A percentile compares a stretch with the other conserved stretches of the same genome.
These are phyloP conservation scores for Tilletiopsis washingtonensis DNA, from an alignment of 1,284 basidiomycete genomes.

Conservation along the genomic window DNA sequence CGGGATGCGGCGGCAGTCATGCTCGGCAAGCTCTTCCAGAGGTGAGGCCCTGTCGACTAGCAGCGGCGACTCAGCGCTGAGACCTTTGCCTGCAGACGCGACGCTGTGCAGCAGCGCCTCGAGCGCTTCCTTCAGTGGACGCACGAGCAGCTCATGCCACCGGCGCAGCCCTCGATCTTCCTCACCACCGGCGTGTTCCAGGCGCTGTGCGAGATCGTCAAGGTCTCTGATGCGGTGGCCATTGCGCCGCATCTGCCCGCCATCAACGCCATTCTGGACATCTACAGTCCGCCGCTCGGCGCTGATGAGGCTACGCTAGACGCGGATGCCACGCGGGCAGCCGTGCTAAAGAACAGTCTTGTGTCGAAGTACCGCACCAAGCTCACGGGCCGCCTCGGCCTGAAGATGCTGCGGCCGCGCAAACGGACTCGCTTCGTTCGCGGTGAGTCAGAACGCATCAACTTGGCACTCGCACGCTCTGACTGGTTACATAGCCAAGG, in stretches of 20 bases:
- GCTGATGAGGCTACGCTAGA: neutral
- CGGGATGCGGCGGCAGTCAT: conserved; percentile 67
- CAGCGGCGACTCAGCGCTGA: neutral
- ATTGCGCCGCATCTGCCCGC: conserved; percentile 12
- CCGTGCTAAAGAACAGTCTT: conserved; percentile 16
- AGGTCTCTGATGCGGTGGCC: conserved; percentile 51
- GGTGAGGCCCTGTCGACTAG: conserved; percentile 57
- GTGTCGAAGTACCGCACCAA: conserved; percentile 38
- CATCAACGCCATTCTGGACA: conserved; percentile 19
- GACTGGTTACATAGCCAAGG: neutral
- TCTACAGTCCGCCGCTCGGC: conserved; percentile 11
- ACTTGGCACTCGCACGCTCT: neutral
- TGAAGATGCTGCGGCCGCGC: conserved; percentile 30
- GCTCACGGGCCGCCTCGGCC: conserved; percentile 31
- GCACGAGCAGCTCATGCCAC: conserved; percentile 47
- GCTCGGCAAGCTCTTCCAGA: conserved; percentile 66
- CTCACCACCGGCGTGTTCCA: conserved; percentile 63
- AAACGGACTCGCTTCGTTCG: conserved; percentile 1
- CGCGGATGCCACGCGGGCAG: neutral
- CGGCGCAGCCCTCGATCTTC: conserved; percentile 50
- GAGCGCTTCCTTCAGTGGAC: conserved; percentile 5
- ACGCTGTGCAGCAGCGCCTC: conserved; percentile 1
- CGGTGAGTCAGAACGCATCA: neutral
- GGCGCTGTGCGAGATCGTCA: conserved; percentile 65
- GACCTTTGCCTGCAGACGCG: neutral